Conservation (phyloP, 176 grass and related monocot genomes). For the Musa schizocarpa region DNA sequence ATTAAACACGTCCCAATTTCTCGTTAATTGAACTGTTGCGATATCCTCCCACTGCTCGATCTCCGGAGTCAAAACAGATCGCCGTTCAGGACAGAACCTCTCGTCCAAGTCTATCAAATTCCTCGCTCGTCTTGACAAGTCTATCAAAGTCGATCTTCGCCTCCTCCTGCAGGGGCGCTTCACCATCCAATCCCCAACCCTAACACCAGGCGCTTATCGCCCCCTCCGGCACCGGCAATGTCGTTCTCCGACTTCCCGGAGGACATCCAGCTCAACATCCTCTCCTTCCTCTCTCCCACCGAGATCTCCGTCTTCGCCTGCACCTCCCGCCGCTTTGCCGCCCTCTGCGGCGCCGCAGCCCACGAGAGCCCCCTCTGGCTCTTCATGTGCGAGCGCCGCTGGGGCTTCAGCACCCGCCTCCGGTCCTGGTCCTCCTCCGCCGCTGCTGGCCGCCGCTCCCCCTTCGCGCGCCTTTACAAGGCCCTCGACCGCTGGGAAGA, state of each 20-base stretch:
- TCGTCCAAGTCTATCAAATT: too few species aligned
- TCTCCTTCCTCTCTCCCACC: slow-evolving; percentile 29
- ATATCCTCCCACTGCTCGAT: too few species aligned
- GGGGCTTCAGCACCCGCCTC: slow-evolving; percentile 19
- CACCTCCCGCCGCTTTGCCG: slow-evolving; percentile 39
- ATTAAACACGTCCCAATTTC: too few species aligned
- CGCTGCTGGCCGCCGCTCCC: background rate
- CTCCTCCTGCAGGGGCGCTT: too few species aligned
- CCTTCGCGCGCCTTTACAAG: slow-evolving; percentile 23
- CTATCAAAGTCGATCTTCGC: too few species aligned
- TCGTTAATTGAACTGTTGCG: too few species aligned
- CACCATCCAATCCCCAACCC: background rate
- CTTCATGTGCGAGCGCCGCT: slow-evolving; percentile 39
- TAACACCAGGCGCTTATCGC: background rate
- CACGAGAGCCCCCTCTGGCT: slow-evolving; percentile 24
- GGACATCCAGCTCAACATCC: slow-evolving; percentile 38
- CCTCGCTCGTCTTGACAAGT: too few species aligned
- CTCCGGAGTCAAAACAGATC: too few species aligned
- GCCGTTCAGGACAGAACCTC: too few species aligned
- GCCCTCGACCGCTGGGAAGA: slow-evolving; percentile 37
- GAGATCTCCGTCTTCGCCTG: slow-evolving; percentile 30
- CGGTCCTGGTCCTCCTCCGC: slow-evolving; percentile 7
- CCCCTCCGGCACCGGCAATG: slow-evolving; percentile 5
- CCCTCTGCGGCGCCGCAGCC: slow-evolving; percentile 16
- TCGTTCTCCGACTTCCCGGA: slow-evolving; percentile 37